Evolutionary conservation across 768 basidiomycete species (phyloP).

Genomic region (Boletus barrowsii): DNA sequence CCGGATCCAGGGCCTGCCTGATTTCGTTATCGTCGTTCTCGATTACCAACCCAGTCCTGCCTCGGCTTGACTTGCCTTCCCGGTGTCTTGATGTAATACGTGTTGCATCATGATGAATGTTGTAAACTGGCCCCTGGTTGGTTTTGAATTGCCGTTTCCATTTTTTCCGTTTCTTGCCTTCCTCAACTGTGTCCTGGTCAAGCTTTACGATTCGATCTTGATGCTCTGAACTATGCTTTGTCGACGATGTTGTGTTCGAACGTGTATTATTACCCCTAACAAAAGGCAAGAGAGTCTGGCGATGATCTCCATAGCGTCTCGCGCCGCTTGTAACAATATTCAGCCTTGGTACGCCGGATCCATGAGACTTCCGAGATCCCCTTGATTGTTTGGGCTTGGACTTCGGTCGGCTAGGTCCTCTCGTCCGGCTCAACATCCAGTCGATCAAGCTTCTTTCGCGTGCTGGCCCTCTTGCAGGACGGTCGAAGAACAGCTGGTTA

Average conservation of each 20-base stretch:
- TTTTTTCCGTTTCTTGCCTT: constrained; percentile 16
- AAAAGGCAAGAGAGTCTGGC: constrained; percentile 42
- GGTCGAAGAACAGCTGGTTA: constrained; percentile 36
- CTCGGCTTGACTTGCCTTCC: constrained; percentile 4
- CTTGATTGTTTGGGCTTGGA: constrained; percentile 13
- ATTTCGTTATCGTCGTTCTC: constrained; percentile 46
- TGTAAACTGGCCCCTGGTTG: constrained; percentile 34
- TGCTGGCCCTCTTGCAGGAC: constrained; percentile 20
- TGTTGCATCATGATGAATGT: constrained; percentile 36
- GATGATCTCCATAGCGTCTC: constrained; percentile 30
- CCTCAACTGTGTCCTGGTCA: constrained; percentile 3
- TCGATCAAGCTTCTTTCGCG: constrained; percentile 56
- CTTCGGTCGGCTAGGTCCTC: constrained; percentile 15
- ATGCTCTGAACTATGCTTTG: constrained; percentile 6
- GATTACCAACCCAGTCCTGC: constrained; percentile 36
- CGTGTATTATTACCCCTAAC: constrained; percentile 9
- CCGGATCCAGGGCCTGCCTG: constrained; percentile 40
- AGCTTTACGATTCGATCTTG: constrained; percentile 8
- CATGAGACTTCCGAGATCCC: constrained; percentile 11
- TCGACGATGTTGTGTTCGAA: constrained; percentile 5
- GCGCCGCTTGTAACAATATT: constrained; percentile 41
- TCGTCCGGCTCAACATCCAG: constrained; percentile 58
- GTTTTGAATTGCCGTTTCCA: constrained; percentile 27
- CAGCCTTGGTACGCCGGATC: constrained; percentile 15
- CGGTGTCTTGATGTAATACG: constrained; percentile 35